Conservation (phyloP, 1,139 yeast species). For the Yarrowia galli region DNA sequence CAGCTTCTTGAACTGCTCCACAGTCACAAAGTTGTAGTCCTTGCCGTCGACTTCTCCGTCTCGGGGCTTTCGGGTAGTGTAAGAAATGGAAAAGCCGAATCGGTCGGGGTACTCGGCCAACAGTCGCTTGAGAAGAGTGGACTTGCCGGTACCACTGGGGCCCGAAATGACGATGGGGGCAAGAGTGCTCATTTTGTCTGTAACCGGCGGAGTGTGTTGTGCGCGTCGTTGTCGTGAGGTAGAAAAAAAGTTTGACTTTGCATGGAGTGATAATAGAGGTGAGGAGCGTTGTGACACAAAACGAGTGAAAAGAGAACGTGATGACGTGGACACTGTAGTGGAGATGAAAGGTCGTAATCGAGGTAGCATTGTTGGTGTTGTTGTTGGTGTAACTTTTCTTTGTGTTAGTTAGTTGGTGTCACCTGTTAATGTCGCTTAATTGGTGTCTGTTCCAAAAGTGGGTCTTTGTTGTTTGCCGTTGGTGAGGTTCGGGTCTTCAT, state of each 20-base stretch:
- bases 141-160: constrained; percentile 95
- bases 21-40: constrained; percentile 86
- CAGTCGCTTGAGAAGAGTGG: constrained; percentile 86
- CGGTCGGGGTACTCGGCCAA: constrained; percentile 87
- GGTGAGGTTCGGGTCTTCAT: not conserved
- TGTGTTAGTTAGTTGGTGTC: not conserved
- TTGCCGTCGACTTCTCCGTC: constrained; percentile 88
- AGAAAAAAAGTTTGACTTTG: constrained; percentile 13
- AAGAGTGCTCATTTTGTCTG: constrained; percentile 44
- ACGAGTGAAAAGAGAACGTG: not conserved
- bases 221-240: not conserved
- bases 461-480: no score
- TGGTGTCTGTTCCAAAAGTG: no score
- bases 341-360: not conserved
- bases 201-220: not conserved
- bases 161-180: constrained; percentile 96
- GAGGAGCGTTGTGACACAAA: not conserved
- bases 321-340: not conserved
- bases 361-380: not conserved
- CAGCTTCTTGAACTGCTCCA: constrained; percentile 76
- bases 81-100: constrained; percentile 92
- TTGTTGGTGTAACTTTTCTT: not conserved
- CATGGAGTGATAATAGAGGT: not conserved
- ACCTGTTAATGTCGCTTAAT: not conserved
- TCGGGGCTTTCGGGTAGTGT: constrained; percentile 92